Evolutionary conservation across 176 grass and related monocot species (phyloP), one percentile per base, ranked within the genome.

Genomic region (Ananas comosus): DNA sequence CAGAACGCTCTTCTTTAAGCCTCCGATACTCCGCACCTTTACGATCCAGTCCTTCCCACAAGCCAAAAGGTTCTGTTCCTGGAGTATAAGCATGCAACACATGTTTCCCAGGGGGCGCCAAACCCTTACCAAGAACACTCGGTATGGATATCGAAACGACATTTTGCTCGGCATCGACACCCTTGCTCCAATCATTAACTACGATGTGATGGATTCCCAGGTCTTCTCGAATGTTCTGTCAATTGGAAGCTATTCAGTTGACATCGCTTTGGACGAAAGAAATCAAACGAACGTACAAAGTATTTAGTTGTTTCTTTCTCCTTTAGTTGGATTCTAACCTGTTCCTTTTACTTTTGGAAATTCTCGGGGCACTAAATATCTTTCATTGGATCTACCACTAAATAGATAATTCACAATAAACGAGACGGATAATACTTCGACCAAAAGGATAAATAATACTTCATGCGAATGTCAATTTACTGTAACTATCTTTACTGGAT

Each of bases 161-260:
- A 27, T 99, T 99, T 69, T 99, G 89, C 51, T 87, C 87, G 69
- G 72, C 79, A 78, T 93, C 89, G 25, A 88, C 94, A 27, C 94
- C 94, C 80, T 74, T 84, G 64, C 75, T 85, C 94, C 89, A 93
- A 74, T 93, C 86, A 57, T 93, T 83, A 13, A 93, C 89, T 69
- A 99, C 89, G 50, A 93, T 92, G 42, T 90, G 94, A 80, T 99
- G 94, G 80, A 99, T 99, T 23, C 89, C 94, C 16, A 99, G 81
- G 80, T 90, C 89, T 19, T 99, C 89, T 29, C 58, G 80, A 66
- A 76, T 74, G 74, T 81, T 79, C 89, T 92, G 76, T 50, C 49
- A 85, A 77, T 73, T 51, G 33, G 27, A 72, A 4, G 56, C 66
- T 12, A 11, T 10, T 81, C 33, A n/a, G 64, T 73, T 70, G 65